Conservation (phyloP, 1,139 yeast species). For the Wickerhamiella infanticola region DNA sequence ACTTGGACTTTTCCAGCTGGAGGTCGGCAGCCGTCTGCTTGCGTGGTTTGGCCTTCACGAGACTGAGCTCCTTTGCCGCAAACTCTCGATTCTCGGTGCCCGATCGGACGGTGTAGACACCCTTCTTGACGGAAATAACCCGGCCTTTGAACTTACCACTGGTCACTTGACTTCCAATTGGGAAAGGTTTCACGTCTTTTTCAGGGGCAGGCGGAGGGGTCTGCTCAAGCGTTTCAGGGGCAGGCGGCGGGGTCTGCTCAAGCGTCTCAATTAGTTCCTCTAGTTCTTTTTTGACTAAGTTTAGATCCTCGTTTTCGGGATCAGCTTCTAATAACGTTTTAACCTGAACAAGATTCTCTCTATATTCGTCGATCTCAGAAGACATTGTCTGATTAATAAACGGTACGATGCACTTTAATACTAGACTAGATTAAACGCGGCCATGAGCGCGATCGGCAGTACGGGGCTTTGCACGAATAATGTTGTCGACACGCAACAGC, state of each 20-base stretch:
- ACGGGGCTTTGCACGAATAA: slow-evolving; percentile 92
- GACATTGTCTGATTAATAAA: too few species aligned
- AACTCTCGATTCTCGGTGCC: neutral
- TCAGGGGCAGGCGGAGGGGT: neutral
- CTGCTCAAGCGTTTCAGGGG: slow-evolving; percentile 13
- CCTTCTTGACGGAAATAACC: neutral
- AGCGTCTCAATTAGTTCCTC: slow-evolving; percentile 21
- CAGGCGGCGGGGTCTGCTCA: neutral
- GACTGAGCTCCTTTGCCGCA: neutral
- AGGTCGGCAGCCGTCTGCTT: neutral
- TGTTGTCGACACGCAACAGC: slow-evolving; percentile 84
- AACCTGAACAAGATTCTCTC: slow-evolving; percentile 21
- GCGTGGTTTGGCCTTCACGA: neutral
- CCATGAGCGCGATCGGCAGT: slow-evolving; percentile 66
- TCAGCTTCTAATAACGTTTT: slow-evolving; percentile 19
- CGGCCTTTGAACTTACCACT: neutral
- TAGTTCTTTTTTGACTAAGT: slow-evolving; percentile 22
- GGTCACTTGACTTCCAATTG: neutral
- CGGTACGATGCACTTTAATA: neutral
- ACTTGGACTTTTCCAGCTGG: slow-evolving; percentile 4
- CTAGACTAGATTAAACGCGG: slow-evolving; percentile 1
- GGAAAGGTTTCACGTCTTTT: neutral
- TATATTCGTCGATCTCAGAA: slow-evolving; percentile 23
- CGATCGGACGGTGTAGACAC: neutral
- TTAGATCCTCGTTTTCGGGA: slow-evolving; percentile 21